Conservation (phyloP, 202 grass and related monocot species). For the Zizania palustris region DNA sequence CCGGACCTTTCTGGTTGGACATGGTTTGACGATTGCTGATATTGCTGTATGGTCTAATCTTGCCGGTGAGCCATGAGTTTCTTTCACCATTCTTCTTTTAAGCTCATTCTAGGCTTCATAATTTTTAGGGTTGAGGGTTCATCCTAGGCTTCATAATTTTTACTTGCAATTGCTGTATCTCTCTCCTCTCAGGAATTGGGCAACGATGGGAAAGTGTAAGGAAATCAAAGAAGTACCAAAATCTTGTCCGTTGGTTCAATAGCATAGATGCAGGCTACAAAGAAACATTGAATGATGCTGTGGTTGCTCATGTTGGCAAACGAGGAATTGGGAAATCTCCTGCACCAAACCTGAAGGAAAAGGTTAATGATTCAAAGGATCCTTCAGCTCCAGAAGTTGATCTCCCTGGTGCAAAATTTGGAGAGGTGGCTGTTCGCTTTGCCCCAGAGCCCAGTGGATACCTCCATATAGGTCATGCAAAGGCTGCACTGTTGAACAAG, state of each 20-base stretch:
- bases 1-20: conserved; percentile 69
- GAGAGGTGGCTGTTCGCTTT: conserved; percentile 77
- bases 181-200: conserved; percentile 52
- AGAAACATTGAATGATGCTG: conserved; percentile 51
- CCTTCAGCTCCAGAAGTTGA: conserved; percentile 65
- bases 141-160: background rate
- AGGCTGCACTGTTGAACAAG: conserved; percentile 79
- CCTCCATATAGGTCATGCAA: conserved; percentile 83
- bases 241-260: conserved; percentile 77
- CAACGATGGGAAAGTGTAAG: conserved; percentile 89
- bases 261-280: conserved; percentile 55
- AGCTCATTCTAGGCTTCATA: background rate
- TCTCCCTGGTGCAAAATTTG: conserved; percentile 81
- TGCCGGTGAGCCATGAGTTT: conserved; percentile 49
- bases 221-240: conserved; percentile 75
- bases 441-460: conserved; percentile 85
- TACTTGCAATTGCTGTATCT: background rate
- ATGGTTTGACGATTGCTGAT: conserved; percentile 67
- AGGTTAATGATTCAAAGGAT: conserved; percentile 50
- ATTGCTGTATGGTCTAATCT: conserved; percentile 70
- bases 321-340: conserved; percentile 76
- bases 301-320: conserved; percentile 68
- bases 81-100: conserved; percentile 1
- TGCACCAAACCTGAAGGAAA: conserved; percentile 60
- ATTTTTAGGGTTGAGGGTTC: background rate